Evolutionary conservation across 2,329 filamentous ascomycete genomes (phyloP).

Genomic region (Verticillium zaregamsianum): DNA sequence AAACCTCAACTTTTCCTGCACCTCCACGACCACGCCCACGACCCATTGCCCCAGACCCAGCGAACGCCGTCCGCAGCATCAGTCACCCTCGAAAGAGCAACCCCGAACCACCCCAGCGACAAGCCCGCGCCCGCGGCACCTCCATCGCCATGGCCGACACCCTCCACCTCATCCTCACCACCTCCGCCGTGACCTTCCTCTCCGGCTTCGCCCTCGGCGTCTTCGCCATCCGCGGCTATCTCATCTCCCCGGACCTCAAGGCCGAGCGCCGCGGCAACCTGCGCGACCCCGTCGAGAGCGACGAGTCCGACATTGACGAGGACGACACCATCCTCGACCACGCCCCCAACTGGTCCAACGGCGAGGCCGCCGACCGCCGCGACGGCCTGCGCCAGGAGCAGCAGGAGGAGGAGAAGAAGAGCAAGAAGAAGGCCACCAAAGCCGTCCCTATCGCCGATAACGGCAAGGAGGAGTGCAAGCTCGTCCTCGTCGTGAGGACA

Average conservation of each 20-base stretch:
- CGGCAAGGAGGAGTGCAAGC: conserved; percentile 78
- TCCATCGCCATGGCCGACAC: conserved; percentile 27
- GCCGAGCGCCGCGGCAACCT: conserved; percentile 53
- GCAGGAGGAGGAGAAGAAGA: conserved; percentile 34
- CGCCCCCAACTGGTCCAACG: conserved; percentile 64
- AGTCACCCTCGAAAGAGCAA: not conserved
- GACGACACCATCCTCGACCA: conserved; percentile 57
- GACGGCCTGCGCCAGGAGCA: conserved; percentile 45
- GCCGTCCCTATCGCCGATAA: conserved; percentile 27
- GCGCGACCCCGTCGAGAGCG: conserved; percentile 61
- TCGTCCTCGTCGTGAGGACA: conserved; percentile 86
- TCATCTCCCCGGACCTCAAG: conserved; percentile 51
- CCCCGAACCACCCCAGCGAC: not conserved
- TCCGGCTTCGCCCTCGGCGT: conserved; percentile 79
- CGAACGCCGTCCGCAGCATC: not conserved
- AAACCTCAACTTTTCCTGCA: not conserved
- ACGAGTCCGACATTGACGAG: conserved; percentile 64
- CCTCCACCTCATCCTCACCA: conserved; percentile 59
- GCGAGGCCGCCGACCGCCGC: conserved; percentile 51
- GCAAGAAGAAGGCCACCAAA: conserved; percentile 32
- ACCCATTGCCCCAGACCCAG: not conserved
- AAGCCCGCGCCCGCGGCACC: not conserved
- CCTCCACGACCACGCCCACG: not conserved
- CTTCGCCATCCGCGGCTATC: conserved; percentile 60
- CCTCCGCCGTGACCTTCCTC: conserved; percentile 68